Conservation (phyloP, 805 yeast genomes). For the Pichia phayaonensis region DNA sequence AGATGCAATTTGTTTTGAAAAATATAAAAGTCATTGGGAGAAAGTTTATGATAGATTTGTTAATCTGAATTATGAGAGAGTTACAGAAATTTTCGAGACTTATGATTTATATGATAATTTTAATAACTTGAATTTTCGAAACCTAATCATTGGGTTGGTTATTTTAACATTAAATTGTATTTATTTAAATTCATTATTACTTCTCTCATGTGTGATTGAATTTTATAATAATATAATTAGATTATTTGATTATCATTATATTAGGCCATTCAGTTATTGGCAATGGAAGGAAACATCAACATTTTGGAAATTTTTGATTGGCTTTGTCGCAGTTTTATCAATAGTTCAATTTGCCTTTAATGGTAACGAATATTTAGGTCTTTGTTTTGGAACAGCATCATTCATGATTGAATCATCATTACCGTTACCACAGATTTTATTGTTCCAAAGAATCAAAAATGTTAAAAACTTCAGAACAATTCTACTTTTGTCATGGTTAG, state of each 20-base stretch:
- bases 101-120: slow-evolving; percentile 4
- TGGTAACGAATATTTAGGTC: slow-evolving; percentile 23
- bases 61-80: slow-evolving; percentile 14
- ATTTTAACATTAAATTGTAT: slow-evolving; percentile 10
- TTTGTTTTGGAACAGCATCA: slow-evolving; percentile 27
- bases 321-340: slow-evolving; percentile 28
- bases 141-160: slow-evolving; percentile 6
- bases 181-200: slow-evolving; percentile 12
- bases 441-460: slow-evolving; percentile 56
- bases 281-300: slow-evolving; percentile 49
- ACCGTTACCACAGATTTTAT: slow-evolving; percentile 73
- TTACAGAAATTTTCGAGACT: slow-evolving; percentile 9
- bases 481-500: slow-evolving; percentile 73
- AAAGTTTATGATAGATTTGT: slow-evolving; percentile 24
- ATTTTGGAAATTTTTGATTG: slow-evolving; percentile 38
- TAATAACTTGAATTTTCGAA: background rate
- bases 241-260: slow-evolving; percentile 63
- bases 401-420: slow-evolving; percentile 64
- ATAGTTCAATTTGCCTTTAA: slow-evolving; percentile 19
- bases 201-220: slow-evolving; percentile 12
- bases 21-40: slow-evolving; percentile 23
- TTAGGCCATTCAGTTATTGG: slow-evolving; percentile 69
- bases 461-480: slow-evolving; percentile 75
- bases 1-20: slow-evolving; percentile 32
- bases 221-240: slow-evolving; percentile 37